Conservation (phyloP, 2,329 filamentous ascomycete species). For the Aspergillus ibericus region DNA sequence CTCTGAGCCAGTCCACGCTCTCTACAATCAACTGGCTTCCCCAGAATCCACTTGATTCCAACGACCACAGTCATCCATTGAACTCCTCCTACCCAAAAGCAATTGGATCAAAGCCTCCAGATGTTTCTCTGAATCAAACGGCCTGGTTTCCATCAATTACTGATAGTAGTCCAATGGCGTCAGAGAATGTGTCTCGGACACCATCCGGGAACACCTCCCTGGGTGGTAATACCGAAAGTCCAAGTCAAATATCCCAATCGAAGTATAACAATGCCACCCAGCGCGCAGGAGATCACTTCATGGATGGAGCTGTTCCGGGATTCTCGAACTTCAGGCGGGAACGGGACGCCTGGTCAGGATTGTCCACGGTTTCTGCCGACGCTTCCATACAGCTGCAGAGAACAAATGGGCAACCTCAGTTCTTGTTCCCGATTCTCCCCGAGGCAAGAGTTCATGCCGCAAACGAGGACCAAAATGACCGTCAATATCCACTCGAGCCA, state of each 20-base stretch:
- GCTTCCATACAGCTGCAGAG: slow-evolving; percentile 12
- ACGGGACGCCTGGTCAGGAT: slow-evolving; percentile 16
- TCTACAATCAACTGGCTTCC: slow-evolving; percentile 42
- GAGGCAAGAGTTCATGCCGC: slow-evolving; percentile 18
- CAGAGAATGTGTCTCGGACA: slow-evolving; percentile 20
- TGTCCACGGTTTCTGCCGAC: slow-evolving; percentile 12
- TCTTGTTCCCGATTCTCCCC: slow-evolving; percentile 27
- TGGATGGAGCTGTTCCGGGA: slow-evolving; percentile 28
- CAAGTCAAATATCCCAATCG: slow-evolving; percentile 23
- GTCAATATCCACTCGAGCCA: slow-evolving; percentile 21
- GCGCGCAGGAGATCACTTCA: slow-evolving; percentile 28
- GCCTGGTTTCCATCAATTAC: slow-evolving; percentile 32
- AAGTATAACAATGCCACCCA: slow-evolving; percentile 22
- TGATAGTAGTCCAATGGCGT: slow-evolving; percentile 16
- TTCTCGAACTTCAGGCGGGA: slow-evolving; percentile 29
- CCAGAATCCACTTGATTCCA: slow-evolving; percentile 25
- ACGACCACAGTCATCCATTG: slow-evolving; percentile 14
- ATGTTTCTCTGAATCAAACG: slow-evolving; percentile 20
- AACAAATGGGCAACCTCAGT: slow-evolving; percentile 13
- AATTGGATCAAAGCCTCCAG: slow-evolving; percentile 17
- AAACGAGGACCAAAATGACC: slow-evolving; percentile 14
- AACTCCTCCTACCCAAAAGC: slow-evolving; percentile 14
- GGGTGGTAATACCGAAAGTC: slow-evolving; percentile 21
- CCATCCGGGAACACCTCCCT: slow-evolving; percentile 21
- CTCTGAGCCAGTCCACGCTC: slow-evolving; percentile 27